phyloP scores from a whole-genome alignment of 192 early-diverging fungal species.

The Gonapodya prolifera region DNA sequence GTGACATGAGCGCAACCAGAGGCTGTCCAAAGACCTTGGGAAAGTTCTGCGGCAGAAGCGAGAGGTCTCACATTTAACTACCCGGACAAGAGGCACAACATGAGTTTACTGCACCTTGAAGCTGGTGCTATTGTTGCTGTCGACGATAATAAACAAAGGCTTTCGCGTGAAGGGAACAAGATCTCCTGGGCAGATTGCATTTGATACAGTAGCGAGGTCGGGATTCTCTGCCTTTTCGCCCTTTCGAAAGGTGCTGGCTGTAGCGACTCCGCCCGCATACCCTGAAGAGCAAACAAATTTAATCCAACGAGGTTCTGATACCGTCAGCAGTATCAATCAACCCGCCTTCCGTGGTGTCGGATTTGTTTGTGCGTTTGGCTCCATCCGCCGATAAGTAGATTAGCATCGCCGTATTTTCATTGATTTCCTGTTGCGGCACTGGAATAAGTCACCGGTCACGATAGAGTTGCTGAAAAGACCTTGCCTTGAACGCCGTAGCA shows the following conservation, averaged over 20 bases:
- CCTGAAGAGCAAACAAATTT: constrained; percentile 17
- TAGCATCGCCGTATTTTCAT: constrained; percentile 71
- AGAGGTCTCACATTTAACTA: constrained; percentile 7
- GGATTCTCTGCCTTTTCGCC: constrained; percentile 34
- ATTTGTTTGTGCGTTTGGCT: constrained; percentile 22
- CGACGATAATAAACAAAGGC: constrained; percentile 85
- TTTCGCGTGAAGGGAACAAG: constrained; percentile 90
- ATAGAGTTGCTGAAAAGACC: not conserved
- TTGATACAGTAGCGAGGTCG: constrained; percentile 17
- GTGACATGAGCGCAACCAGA: constrained; percentile 80
- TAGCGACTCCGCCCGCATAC: constrained; percentile 66
- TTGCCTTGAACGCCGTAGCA: constrained; percentile 79
- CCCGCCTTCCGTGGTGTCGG: constrained; percentile 27
- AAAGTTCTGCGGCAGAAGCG: constrained; percentile 36
- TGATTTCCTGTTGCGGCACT: constrained; percentile 51
- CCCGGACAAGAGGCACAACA: not conserved
- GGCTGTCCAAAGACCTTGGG: constrained; percentile 79
- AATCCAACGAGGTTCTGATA: constrained; percentile 1
- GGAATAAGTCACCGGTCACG: not conserved
- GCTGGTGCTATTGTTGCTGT: constrained; percentile 74
- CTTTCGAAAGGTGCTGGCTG: constrained; percentile 50
- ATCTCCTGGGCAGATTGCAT: constrained; percentile 29
- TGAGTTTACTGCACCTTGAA: constrained; percentile 47
- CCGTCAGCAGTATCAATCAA: constrained; percentile 7
- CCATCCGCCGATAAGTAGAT: constrained; percentile 90